Base-by-base conservation (phyloP, 1,284 basidiomycete genomes). In the Cystobasidium sp. region DNA sequence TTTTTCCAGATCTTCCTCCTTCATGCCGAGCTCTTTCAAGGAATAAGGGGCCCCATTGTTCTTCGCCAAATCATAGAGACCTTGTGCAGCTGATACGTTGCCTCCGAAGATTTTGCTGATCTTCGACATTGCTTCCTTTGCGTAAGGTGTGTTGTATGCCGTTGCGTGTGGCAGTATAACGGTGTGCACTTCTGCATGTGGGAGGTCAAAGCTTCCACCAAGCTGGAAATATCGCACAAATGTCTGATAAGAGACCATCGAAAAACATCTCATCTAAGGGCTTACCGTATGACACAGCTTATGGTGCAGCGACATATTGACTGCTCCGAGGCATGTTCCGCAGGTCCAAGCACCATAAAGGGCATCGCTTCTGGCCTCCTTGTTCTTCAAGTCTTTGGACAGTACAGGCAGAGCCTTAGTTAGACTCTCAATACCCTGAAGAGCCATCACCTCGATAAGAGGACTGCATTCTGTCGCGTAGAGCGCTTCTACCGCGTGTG, bases 131-230 rank as follows among this genome's bases (percentile, higher is more conserved):
- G 82, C 83, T 12, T 81, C 80, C 5, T 74, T 70, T 12, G 84
- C 82, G 62, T 79, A 81, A 0, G 82, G 82, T 6, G 83, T 80
- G 75, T 86, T 86, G 78, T 85, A 86, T 1, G 83, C 83, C 46
- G 85, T 81, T 0, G 83, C 83, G 75, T 85, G 84, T 0, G 85
- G 84, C 51, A 86, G 82, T 43, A 86, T 80, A 46, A 86, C 84
- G 16, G 85, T 85, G 75, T 86, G 85, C 1, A 84, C 85, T 75
- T 86, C 84, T 14, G 84, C 82, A 75, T 86, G 85, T 10, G 85
- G 84, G 68, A 85, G 83, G 74, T 83, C 82, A 76, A 85, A 85
- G 16, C 82, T 82, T 9, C 85, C 85, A 41, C 84, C 84, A 55
- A 81, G 75, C 8, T 64, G 41, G 47, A 22, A 41, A 41, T 18